These are phyloP conservation scores for Penicillium brevicompactum DNA, from an alignment of 2,329 filamentous ascomycete species.

Conservation along the genomic window DNA sequence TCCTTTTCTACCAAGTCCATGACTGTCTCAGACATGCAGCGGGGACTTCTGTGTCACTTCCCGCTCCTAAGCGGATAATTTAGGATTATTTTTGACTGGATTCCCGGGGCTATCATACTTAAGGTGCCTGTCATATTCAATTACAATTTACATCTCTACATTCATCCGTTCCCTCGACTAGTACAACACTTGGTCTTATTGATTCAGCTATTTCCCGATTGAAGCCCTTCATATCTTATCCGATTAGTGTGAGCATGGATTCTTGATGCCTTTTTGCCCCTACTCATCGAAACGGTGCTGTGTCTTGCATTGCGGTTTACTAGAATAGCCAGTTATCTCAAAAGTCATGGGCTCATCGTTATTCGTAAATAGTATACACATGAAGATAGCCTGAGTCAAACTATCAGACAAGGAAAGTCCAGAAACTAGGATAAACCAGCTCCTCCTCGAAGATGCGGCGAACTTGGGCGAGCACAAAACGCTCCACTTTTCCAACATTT, in stretches of 20 bases:
- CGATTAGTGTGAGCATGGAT: too few relatives aligned
- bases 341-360: constrained; percentile 4
- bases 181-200: too few relatives aligned
- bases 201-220: too few relatives aligned
- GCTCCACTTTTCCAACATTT: constrained; percentile 98
- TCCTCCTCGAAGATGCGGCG: constrained; percentile 97
- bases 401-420: constrained; percentile 84
- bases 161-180: background rate
- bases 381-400: background rate
- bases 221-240: too few relatives aligned
- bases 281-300: too few relatives aligned
- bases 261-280: too few relatives aligned
- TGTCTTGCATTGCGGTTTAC: background rate
- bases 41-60: background rate
- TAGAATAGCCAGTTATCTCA: background rate
- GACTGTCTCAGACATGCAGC: background rate
- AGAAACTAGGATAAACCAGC: constrained; percentile 97
- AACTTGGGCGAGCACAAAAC: constrained; percentile 95
- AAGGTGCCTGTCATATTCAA: background rate
- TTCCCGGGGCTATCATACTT: background rate
- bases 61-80: background rate
- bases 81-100: background rate
- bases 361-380: constrained; percentile 21
- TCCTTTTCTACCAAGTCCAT: background rate
- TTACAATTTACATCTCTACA: background rate